These are phyloP conservation scores for Inga leiocalycina DNA, from an alignment of 306 rosid species.

Conservation along the genomic window DNA sequence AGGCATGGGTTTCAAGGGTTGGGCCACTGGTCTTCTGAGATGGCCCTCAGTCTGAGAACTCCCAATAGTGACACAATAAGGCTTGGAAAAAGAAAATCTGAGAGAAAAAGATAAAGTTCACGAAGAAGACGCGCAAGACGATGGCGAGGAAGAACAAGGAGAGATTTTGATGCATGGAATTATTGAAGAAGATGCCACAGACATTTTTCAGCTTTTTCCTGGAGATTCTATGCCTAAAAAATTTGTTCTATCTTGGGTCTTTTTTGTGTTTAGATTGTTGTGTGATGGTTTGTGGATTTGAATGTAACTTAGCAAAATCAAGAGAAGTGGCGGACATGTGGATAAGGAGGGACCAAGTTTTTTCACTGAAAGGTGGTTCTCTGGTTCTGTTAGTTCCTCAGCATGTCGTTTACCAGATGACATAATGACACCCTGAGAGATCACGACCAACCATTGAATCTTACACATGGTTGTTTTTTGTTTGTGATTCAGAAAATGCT, in stretches of 20 bases:
- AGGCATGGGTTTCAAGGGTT: conserved; percentile 67
- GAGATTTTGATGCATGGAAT: conserved; percentile 75
- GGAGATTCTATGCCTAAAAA: background rate
- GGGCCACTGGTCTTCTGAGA: conserved; percentile 87
- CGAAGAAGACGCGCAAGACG: conserved; percentile 52
- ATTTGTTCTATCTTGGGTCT: background rate
- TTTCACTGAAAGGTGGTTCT: conserved; percentile 32
- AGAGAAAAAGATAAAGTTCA: conserved; percentile 44
- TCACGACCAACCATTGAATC: conserved; percentile 30
- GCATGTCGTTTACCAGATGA: background rate
- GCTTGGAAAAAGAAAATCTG: conserved; percentile 51
- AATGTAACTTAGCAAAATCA: conserved; percentile 48
- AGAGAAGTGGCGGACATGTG: conserved; percentile 47
- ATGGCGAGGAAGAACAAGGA: conserved; percentile 45
- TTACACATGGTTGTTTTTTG: background rate
- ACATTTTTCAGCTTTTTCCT: conserved; percentile 51
- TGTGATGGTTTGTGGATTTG: conserved; percentile 35
- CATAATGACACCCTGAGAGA: background rate
- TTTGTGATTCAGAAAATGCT: conserved; percentile 9
- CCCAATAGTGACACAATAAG: conserved; percentile 48
- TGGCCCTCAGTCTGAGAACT: conserved; percentile 88
- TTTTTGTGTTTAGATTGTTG: background rate
- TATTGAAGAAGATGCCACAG: conserved; percentile 59
- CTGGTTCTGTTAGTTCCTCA: background rate
- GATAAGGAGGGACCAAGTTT: conserved; percentile 70